Percentiles rank a stretch among this genome's conserved stretches.
Conservation (phyloP, 2,329 filamentous ascomycete genomes). For the Fusarium sp. region DNA sequence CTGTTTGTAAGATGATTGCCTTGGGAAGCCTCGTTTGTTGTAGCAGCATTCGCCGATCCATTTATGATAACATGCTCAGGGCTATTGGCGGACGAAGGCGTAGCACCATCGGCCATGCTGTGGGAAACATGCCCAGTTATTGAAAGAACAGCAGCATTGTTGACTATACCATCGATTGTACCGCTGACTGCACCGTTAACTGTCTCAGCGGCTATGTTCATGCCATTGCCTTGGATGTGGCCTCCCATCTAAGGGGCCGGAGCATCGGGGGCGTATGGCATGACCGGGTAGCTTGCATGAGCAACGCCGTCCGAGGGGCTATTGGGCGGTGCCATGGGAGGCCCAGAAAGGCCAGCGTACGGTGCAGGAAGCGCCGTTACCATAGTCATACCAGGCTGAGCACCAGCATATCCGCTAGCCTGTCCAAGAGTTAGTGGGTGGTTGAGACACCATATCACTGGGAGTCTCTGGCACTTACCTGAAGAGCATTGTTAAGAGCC, state of each 20-base stretch:
- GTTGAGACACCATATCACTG: background rate
- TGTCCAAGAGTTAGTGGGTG: background rate
- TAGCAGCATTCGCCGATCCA: background rate
- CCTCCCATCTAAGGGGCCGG: conserved; percentile 43
- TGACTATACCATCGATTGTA: background rate
- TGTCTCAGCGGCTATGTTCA: background rate
- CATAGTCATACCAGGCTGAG: background rate
- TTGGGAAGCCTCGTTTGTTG: background rate
- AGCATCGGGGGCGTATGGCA: conserved; percentile 2
- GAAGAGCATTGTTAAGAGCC: conserved; percentile 38
- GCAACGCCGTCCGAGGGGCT: conserved; percentile 9
- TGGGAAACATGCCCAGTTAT: background rate
- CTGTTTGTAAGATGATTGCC: background rate
- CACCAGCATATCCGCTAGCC: conserved; percentile 24
- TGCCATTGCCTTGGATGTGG: conserved; percentile 19
- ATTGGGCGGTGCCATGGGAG: conserved; percentile 35
- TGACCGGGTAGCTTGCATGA: background rate
- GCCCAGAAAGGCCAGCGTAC: background rate
- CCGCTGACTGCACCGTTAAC: background rate
- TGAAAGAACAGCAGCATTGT: background rate
- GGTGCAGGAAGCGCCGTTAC: background rate
- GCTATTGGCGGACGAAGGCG: background rate
- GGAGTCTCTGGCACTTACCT: conserved; percentile 9
- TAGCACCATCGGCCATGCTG: background rate
- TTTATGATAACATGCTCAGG: background rate